Evolutionary conservation across 2,329 filamentous ascomycete genomes (phyloP), one percentile per base, ranked within the genome.

Genomic region (Stachybotrys chlorohalonatus): DNA sequence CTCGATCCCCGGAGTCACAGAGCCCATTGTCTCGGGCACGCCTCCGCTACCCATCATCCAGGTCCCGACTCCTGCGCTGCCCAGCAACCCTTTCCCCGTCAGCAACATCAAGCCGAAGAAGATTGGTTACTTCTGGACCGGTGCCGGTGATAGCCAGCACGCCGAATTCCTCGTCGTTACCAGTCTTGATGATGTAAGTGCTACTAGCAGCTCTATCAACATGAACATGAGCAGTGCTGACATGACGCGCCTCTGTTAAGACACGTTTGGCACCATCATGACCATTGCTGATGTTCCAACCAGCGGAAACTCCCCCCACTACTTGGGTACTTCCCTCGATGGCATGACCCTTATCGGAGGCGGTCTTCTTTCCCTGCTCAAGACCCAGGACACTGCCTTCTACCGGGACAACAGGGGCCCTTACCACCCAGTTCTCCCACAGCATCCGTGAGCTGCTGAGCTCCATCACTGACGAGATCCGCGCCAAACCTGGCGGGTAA

Each of bases 81-180:
- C 73, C 2, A 81, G 77, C 59, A 75, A 74, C 8, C 76, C 76
- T 7, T 83, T 83, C 57, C 71, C 69, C 11, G 69, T 73, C 3
- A 79, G 77, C 63, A 70, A 79, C 56, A 76, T 84, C 63, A 79
- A 78, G 69, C 82, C 82, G 31, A 85, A 84, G 76, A 85, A 85
- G 71, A 81, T 85, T 63, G 82, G 81, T 0, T 84, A 84, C 67
- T 84, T 84, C 69, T 84, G 80, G 80, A 83, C 80, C 53, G 81
- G 76, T 16, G 73, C 82, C 39, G 82, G 79, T 42, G 81, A 84
- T 61, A 84, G 84, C 61, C 62, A 75, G 50, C 81, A 84, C 66
- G 77, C 77, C 63, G 76, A 84, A 59, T 84, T 84, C 65, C 66
- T 84, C 48, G 78, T 78, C 1, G 81, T 81, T 1, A 77, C 79